Base-by-base conservation (phyloP, 2,329 filamentous ascomycete species). In the Botrytis deweyae region DNA sequence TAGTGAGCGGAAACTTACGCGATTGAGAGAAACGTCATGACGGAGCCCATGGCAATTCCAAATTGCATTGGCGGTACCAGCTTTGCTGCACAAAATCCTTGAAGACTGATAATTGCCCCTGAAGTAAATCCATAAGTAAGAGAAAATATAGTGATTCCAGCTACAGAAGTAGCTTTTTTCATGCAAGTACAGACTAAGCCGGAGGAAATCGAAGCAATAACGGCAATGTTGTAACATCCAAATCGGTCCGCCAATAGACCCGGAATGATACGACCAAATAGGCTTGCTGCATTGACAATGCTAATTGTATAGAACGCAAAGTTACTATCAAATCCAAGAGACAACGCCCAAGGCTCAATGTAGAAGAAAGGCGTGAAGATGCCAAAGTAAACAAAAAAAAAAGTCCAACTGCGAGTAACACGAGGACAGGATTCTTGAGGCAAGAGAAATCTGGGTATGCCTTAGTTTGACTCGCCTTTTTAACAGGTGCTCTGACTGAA, bases 331-430 rank as follows among this genome's bases (percentile, higher is more conserved):
- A 89, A 86, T 61, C 86, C 86, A 62, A 83, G 81, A 2, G 80
- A 74, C 40, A 83, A 76, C 0, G 85, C 86, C 69, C 86, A 80
- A 1, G 85, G 72, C 59, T 72, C 71, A 5, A 79, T 79, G 73
- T 84, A 89, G 74, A 84, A 85, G 74, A 86, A 84, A 7, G 87
- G 86, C 22, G 88, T 78, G 77, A 88, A 88, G 72, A 87, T 84
- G 40, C 86, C 86, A 40, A 68, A 75, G 72, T 63, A 72, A 72
- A 78, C 20, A 74, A 75, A 40, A 74, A 40, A 74, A 78, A 68
- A 62, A 79, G 75, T 5, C 76, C 77, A 69, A 77, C 76, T 10
- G 75, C 73, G 25, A 80, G 61, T 38, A 72, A 74, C 4, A 78
- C 64, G 6, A 78, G 69, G 10, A 76, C 69, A 12, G 75, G 74